Evolutionary conservation across 163 green algal species (phyloP), one percentile per base, ranked within the genome.

Genomic region (Chlorella variabilis): DNA sequence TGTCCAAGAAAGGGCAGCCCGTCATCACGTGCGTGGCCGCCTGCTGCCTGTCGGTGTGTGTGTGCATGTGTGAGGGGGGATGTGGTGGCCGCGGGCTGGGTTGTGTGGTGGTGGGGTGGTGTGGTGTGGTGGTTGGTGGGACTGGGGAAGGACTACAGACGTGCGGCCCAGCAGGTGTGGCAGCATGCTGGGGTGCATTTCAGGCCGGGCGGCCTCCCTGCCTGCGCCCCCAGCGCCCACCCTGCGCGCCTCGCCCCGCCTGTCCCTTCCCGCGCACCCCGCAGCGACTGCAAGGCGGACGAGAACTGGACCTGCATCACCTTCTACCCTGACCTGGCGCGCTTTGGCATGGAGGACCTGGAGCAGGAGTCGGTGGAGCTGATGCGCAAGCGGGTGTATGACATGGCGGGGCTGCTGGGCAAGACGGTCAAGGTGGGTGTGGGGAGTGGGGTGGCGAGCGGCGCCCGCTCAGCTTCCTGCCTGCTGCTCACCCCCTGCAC

Each of bases 301-400:
- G 96, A 99, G 73, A 99, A 98, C 90, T 99, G 94, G 94, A 99
- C 97, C 0, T 93, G 91, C 85, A 93, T 99, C 79, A 97, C 93
- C 8, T 99, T 99, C 89, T 91, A 93, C 80, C 97, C 97, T 21
- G 97, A 99, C 85, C 91, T 99, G 29, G 84, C 86, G 33, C 98
- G 98, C 83, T 99, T 99, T 90, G 92, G 95, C 75, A 98, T 99
- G 97, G 78, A 89, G 54, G 59, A 82, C 21, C 92, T 99, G 81
- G 97, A 99, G 77, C 90, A 92, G 39, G 95, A 99, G 80, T 93
- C 89, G 20, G 91, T 99, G 18, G 85, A 91, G 3, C 89, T 99
- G 41, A 98, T 99, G 94, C 92, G 91, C 79, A 98, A 98, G 89
- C 91, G 97, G 18, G 94, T 98, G 63, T 96, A 98, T 81, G 97